These are phyloP conservation scores for Zea mays DNA, from an alignment of 176 grass and related monocot species.

Conservation along the genomic window Zm-B73-REFERENCE-NAM-5.0 NC_050096.1:98014001-98014500, in stretches of 20 bases:
- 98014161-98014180: conserved; percentile 10
- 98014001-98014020: neutral
- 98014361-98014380: conserved; percentile 39
- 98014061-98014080: neutral
- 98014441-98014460: conserved; percentile 56
- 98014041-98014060: conserved; percentile 3
- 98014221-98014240: neutral
- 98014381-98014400: conserved; percentile 53
- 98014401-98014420: conserved; percentile 36
- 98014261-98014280: neutral
- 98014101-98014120: neutral
- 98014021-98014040: neutral
- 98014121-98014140: conserved; percentile 2
- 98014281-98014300: neutral
- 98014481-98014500: conserved; percentile 67
- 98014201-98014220: neutral
- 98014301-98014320: neutral
- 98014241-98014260: neutral
- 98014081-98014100: neutral
- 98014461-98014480: conserved; percentile 48
- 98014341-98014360: neutral
- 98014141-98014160: neutral
- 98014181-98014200: conserved; percentile 14
- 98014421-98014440: conserved; percentile 42
- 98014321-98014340: neutral